These are phyloP conservation scores for Pythium coloratum DNA, from an alignment of 352 stramenopile genomes.

Conservation along the genomic window DNA sequence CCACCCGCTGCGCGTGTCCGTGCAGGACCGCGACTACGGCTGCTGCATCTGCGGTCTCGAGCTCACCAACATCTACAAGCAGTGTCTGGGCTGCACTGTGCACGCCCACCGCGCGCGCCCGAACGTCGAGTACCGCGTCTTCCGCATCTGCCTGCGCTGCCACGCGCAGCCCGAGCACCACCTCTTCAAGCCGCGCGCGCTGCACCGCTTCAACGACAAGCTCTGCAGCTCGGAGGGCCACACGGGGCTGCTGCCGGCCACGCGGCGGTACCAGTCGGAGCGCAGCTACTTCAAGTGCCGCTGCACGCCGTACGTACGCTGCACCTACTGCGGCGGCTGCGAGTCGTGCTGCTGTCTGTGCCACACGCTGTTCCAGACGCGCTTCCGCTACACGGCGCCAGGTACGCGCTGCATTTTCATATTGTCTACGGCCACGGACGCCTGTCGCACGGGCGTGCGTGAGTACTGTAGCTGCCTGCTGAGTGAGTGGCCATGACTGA, in stretches of 20 bases:
- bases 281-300: constrained; percentile 75
- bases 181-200: constrained; percentile 63
- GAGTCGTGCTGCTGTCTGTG: constrained; percentile 82
- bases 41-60: constrained; percentile 71
- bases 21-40: constrained; percentile 39
- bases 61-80: constrained; percentile 86
- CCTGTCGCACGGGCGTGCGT: background rate
- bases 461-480: background rate
- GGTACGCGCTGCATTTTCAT: constrained; percentile 36
- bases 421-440: background rate
- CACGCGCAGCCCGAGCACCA: constrained; percentile 71
- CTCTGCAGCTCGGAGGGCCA: constrained; percentile 74
- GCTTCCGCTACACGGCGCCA: constrained; percentile 71
- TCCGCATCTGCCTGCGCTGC: constrained; percentile 73
- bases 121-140: constrained; percentile 67
- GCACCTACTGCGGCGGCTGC: constrained; percentile 70
- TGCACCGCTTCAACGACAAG: constrained; percentile 66
- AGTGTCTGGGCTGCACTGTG: constrained; percentile 76
- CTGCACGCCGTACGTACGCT: constrained; percentile 59
- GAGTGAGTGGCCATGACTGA: background rate
- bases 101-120: constrained; percentile 54
- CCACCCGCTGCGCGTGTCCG: constrained; percentile 2
- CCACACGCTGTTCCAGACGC: constrained; percentile 87
- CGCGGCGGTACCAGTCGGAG: constrained; percentile 62
- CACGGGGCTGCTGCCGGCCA: constrained; percentile 61